phyloP scores from a whole-genome alignment of 148 eudicot genomes.

The Silene uniflora region DNA sequence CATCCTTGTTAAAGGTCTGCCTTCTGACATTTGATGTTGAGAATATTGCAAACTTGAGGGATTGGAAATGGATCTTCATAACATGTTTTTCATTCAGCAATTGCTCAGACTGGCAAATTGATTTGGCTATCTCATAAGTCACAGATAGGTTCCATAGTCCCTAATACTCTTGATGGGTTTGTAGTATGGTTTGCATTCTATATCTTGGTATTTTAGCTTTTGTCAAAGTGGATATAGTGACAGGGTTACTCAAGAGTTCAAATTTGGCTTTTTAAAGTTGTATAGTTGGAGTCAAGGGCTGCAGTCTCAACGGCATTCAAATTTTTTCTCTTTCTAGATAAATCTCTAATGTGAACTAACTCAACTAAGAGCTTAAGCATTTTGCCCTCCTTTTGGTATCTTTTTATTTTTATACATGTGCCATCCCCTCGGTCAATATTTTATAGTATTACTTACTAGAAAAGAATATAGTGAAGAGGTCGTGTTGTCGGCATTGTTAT shows the following conservation, averaged over 20 bases:
- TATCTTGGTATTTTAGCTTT: conserved; percentile 7
- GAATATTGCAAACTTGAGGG: conserved; percentile 1
- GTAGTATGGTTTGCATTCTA: neutral
- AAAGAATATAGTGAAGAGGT: neutral
- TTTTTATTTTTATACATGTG: too few species aligned
- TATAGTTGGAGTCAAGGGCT: too few species aligned
- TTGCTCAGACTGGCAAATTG: neutral
- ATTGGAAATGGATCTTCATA: neutral
- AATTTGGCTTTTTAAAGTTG: too few species aligned
- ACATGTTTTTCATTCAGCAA: conserved; percentile 5
- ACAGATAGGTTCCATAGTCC: neutral
- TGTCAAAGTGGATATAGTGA: neutral
- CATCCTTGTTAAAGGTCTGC: neutral
- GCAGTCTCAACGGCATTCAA: too few species aligned
- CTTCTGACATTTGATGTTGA: neutral
- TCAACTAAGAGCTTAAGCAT: too few species aligned
- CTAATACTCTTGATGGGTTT: neutral
- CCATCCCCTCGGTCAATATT: too few species aligned
- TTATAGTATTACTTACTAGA: too few species aligned
- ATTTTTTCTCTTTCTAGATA: too few species aligned
- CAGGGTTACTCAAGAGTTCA: too few species aligned
- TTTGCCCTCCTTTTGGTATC: too few species aligned
- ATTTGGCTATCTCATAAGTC: neutral
- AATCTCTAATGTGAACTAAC: too few species aligned
- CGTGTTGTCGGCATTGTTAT: neutral